Evolutionary conservation across 176 grass and related monocot species (phyloP).

Genomic region (Avena sativa): DNA sequence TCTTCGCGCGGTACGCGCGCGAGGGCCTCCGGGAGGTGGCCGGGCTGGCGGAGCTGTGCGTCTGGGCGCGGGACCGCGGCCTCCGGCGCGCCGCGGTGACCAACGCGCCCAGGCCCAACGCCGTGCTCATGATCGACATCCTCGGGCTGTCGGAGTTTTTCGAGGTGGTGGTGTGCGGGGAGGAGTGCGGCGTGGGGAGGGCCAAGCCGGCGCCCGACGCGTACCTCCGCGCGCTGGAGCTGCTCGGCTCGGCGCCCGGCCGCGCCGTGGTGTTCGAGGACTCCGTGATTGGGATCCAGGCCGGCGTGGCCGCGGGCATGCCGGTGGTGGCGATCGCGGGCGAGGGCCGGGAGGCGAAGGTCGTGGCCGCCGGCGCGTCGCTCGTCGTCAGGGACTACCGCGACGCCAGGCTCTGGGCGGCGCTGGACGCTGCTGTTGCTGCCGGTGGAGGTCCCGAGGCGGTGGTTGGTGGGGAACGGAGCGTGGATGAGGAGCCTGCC

Average conservation of each 20-base stretch:
- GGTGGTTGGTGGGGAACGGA: neutral
- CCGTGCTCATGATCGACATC: conserved; percentile 73
- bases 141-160: conserved; percentile 86
- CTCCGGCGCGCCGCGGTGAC: conserved; percentile 76
- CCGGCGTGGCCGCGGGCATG: conserved; percentile 75
- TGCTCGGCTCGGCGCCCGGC: conserved; percentile 56
- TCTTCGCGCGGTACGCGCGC: conserved; percentile 65
- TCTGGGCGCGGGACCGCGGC: conserved; percentile 57
- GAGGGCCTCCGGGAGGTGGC: conserved; percentile 68
- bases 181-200: conserved; percentile 55
- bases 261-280: conserved; percentile 77
- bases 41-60: conserved; percentile 56
- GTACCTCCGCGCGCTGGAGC: conserved; percentile 64
- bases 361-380: conserved; percentile 55
- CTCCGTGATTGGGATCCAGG: conserved; percentile 62
- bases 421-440: conserved; percentile 41
- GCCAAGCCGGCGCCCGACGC: conserved; percentile 73
- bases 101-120: conserved; percentile 82
- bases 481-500: neutral
- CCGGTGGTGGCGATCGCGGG: conserved; percentile 57
- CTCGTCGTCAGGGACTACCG: conserved; percentile 77
- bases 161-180: conserved; percentile 56
- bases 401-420: conserved; percentile 65
- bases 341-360: conserved; percentile 55
- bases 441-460: neutral